Conservation (phyloP, 768 basidiomycete species). For the Lactarius tabidus region DNA sequence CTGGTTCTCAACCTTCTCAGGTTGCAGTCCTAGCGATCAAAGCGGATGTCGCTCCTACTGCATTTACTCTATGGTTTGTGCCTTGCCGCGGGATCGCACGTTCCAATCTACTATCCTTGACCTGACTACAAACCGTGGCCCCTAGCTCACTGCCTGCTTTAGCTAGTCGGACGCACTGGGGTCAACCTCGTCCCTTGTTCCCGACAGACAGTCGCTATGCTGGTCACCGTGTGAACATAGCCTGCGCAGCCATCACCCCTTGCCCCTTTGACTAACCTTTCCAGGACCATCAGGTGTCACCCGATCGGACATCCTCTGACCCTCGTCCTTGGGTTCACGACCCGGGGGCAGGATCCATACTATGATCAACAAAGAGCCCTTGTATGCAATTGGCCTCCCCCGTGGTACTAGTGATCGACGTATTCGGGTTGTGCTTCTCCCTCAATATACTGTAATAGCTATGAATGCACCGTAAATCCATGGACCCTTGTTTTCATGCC, state of each 20-base stretch:
- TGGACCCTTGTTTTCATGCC: neutral
- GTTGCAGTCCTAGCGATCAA: neutral
- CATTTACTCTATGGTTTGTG: neutral
- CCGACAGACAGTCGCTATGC: neutral
- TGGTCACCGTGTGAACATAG: neutral
- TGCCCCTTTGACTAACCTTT: neutral
- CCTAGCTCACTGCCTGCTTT: neutral
- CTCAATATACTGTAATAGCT: too few species aligned
- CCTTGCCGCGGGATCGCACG: neutral
- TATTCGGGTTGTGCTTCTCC: neutral
- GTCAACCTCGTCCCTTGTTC: neutral
- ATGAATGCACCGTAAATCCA: neutral
- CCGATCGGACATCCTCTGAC: neutral
- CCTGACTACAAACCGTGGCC: too few species aligned
- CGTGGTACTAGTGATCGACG: neutral
- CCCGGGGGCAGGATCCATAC: neutral
- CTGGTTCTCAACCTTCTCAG: neutral
- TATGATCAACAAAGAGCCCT: neutral
- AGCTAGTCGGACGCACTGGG: neutral
- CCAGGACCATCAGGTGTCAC: neutral
- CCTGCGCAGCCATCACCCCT: neutral
- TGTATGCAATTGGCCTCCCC: neutral
- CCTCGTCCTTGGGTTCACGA: neutral
- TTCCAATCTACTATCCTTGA: neutral
- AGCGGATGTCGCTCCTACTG: neutral